Evolutionary conservation across 2,329 filamentous ascomycete genomes (phyloP), one percentile per base, ranked within the genome.

Genomic region (Helicocarpus griseus): DNA sequence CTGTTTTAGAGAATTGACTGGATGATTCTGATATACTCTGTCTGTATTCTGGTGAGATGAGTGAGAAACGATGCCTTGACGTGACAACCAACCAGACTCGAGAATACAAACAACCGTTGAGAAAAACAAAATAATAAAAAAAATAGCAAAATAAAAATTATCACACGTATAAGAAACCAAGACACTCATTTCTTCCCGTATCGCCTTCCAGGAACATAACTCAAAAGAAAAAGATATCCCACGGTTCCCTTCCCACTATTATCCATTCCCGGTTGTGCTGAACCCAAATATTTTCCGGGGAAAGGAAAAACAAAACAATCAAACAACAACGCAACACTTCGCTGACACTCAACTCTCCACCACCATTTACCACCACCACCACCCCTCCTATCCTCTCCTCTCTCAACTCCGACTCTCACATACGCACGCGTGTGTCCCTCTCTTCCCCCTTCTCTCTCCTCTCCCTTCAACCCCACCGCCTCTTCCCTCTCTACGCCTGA

Each of bases 301-400:
- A 35, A 35, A 35, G 31, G 28, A 35, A 47, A 47, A 47, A 47
- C 44, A 47, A 47, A 47, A 47, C 28, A 33, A 47, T 9, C 28
- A 22, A 47, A 35, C 17, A 31, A 31, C 36, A 39, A 17, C 8
- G 13, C 44, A 41, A 47, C 17, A 43, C 40, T 5, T 26, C 11
- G 14, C 6, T 5, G 3, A 29, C 22, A n/a, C 6, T 41, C 38
- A 17, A 17, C 36, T 35, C n/a, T 35, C 31, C 31, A 35, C 9
- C 31, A 35, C 31, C n/a, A 14, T 14, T 14, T 11, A 35, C 31
- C 31, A 35, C 31, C 31, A 35, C 31, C 31, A 35, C 5, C 31
- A 35, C 36, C 17, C 24, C n/a, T 43, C 8, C 4, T 7, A 9
- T 29, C 28, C 4, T 7, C 8, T 29, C 14, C 40, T n/a, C 13